phyloP scores from a whole-genome alignment of 768 basidiomycete species.

The Mycena filopes region DNA sequence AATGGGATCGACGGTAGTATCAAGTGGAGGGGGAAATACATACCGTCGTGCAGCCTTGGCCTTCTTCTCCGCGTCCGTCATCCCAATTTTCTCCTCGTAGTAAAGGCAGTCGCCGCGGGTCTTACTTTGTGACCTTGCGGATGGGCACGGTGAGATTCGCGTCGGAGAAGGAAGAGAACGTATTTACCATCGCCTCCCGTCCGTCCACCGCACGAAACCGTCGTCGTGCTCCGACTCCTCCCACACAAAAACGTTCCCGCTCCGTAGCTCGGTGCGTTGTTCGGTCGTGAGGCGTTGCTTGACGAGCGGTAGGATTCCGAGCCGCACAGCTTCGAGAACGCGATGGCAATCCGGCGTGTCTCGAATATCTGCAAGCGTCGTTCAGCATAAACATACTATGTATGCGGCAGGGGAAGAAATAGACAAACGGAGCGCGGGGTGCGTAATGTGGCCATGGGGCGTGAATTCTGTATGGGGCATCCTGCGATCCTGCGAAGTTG shows the following conservation, averaged over 20 bases:
- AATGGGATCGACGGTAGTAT: neutral
- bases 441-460: conserved; percentile 33
- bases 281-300: conserved; percentile 59
- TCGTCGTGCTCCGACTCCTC: conserved; percentile 70
- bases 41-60: conserved; percentile 68
- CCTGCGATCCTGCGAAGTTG: neutral
- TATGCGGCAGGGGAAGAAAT: neutral
- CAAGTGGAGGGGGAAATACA: conserved; percentile 19
- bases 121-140: conserved; percentile 68
- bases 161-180: neutral
- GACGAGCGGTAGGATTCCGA: conserved; percentile 64
- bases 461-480: conserved; percentile 9
- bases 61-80: conserved; percentile 67
- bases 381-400: neutral
- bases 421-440: conserved; percentile 37
- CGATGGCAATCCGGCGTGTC: conserved; percentile 68
- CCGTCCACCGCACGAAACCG: conserved; percentile 67
- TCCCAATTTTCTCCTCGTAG: conserved; percentile 72
- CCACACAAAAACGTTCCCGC: conserved; percentile 75
- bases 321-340: conserved; percentile 68
- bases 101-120: conserved; percentile 74
- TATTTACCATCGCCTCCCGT: conserved; percentile 66
- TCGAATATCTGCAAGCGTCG: conserved; percentile 57
- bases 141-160: neutral
- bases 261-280: conserved; percentile 62